Evolutionary conservation across 345 rosid species (phyloP).

Genomic region (Salix koriyanagi): DNA sequence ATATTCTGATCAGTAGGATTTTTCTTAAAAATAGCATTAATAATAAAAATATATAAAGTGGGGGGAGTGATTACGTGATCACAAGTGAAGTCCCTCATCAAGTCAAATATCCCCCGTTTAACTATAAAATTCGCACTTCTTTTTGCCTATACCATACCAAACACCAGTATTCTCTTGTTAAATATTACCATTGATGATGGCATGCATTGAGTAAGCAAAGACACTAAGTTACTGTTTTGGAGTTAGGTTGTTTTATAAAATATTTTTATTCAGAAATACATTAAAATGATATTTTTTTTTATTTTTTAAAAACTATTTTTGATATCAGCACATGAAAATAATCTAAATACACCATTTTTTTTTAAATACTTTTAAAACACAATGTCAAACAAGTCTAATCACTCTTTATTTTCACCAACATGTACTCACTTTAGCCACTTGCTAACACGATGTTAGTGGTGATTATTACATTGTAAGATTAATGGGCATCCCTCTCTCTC

Average conservation of each 20-base stretch:
- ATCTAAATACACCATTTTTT: too few relatives aligned
- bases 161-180: background rate
- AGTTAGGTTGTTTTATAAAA: too few relatives aligned
- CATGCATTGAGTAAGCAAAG: background rate
- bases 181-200: background rate
- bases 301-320: too few relatives aligned
- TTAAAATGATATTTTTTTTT: too few relatives aligned
- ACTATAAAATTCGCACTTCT: background rate
- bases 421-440: background rate
- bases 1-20: background rate
- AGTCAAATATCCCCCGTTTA: background rate
- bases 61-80: background rate
- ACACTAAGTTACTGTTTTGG: background rate
- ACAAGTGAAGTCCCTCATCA: background rate
- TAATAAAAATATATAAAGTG: background rate
- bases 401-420: background rate
- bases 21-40: background rate
- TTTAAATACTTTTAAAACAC: too few relatives aligned
- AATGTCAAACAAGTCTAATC: too few relatives aligned
- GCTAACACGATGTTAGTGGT: background rate
- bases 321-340: too few relatives aligned
- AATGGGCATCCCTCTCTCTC: background rate
- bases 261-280: too few relatives aligned
- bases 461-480: background rate
- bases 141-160: too few relatives aligned